Conservation (phyloP, 805 yeast genomes). For the Candida pseudoglaebosa region DNA sequence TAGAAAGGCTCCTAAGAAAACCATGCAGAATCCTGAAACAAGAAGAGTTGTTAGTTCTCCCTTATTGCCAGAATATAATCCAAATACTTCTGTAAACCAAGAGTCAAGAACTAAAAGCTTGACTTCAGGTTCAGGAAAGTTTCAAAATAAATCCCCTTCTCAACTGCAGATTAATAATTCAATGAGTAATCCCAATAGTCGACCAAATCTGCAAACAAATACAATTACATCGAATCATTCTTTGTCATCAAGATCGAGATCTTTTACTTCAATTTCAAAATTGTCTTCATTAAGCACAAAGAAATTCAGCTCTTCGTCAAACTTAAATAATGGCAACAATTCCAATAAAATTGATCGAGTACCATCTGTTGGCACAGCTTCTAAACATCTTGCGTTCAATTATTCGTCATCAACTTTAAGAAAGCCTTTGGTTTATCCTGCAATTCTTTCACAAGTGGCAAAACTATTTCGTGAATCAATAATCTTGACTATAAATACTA, state of each 20-base stretch:
- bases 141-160: constrained; percentile 4
- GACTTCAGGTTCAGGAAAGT: constrained; percentile 17
- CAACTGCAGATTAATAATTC: constrained; percentile 2
- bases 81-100: constrained; percentile 5
- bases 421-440: constrained; percentile 82
- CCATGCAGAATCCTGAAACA: constrained; percentile 12
- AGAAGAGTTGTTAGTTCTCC: constrained; percentile 33
- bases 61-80: constrained; percentile 13
- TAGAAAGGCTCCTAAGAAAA: constrained; percentile 9
- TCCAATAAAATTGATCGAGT: constrained; percentile 22
- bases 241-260: constrained; percentile 36
- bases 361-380: constrained; percentile 23
- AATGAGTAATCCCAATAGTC: constrained; percentile 13
- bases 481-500: constrained; percentile 71
- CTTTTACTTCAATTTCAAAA: constrained; percentile 39
- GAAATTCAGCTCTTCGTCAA: constrained; percentile 31
- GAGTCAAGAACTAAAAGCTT: constrained; percentile 29
- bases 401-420: constrained; percentile 36
- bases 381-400: constrained; percentile 31
- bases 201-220: constrained; percentile 12
- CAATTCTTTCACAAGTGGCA: constrained; percentile 82
- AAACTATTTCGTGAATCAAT: constrained; percentile 66
- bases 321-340: constrained; percentile 17
- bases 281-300: constrained; percentile 40
- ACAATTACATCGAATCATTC: constrained; percentile 20